Conservation (phyloP, 768 basidiomycete species). For the Daedaleopsis nitida region DNA sequence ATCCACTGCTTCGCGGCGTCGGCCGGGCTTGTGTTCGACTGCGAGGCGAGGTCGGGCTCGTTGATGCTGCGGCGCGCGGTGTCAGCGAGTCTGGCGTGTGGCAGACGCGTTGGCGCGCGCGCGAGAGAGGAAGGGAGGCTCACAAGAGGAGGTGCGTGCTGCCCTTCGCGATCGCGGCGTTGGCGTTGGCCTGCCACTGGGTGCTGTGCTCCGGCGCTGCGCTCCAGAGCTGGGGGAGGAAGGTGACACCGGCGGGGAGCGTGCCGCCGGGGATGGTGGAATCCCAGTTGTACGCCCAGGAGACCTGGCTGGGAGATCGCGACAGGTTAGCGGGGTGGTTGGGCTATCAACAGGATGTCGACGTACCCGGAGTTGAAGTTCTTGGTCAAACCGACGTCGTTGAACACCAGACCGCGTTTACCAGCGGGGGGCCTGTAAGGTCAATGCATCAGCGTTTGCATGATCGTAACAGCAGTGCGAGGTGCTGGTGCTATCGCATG, state of each 20-base stretch:
- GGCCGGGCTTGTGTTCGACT: constrained; percentile 32
- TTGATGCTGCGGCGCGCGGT: constrained; percentile 27
- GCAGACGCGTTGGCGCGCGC: neutral
- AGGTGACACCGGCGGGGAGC: constrained; percentile 23
- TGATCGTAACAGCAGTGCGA: too few relatives aligned
- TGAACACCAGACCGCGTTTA: constrained; percentile 35
- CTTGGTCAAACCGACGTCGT: constrained; percentile 24
- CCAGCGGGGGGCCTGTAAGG: neutral
- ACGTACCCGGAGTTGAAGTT: constrained; percentile 24
- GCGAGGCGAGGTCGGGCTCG: constrained; percentile 32
- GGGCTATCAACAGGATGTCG: too few relatives aligned
- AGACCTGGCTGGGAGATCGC: constrained; percentile 18
- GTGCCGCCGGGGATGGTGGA: constrained; percentile 12
- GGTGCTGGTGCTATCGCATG: too few relatives aligned
- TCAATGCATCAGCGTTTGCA: too few relatives aligned
- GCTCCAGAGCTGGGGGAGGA: constrained; percentile 33
- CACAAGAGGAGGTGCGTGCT: constrained; percentile 31
- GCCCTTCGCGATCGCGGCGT: constrained; percentile 31
- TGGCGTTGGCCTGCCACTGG: constrained; percentile 28
- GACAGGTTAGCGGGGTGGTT: neutral
- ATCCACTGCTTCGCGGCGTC: constrained; percentile 32
- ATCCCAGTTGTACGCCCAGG: constrained; percentile 34
- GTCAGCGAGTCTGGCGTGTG: neutral
- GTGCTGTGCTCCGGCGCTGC: constrained; percentile 19
- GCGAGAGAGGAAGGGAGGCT: constrained; percentile 3